A percentile compares a stretch with the other conserved stretches of the same genome.
phyloP scores from a whole-genome alignment of 1,284 basidiomycete species.

The Pholiota adiposa region DNA sequence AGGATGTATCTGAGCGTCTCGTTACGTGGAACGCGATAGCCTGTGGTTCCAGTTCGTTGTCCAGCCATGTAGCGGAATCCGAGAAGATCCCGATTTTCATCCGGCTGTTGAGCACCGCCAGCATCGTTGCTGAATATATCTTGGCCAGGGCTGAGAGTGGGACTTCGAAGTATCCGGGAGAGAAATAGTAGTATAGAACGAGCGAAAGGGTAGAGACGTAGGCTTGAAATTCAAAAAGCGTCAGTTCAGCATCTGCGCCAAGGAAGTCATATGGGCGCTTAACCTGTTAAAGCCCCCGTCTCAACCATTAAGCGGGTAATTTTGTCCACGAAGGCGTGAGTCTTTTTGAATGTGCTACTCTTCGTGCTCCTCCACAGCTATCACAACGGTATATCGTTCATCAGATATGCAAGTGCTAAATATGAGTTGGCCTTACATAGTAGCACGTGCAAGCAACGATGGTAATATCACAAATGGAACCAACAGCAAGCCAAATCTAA shows the following conservation, averaged over 20 bases:
- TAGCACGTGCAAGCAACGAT: constrained; percentile 1
- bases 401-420: no score
- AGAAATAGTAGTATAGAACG: neutral
- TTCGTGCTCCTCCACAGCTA: neutral
- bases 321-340: neutral
- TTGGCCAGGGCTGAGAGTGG: neutral
- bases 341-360: neutral
- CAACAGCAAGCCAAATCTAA: constrained; percentile 2
- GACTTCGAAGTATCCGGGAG: neutral
- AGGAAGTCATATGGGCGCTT: neutral
- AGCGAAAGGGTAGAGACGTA: neutral
- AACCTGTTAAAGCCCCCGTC: neutral
- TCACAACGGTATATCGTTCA: no score
- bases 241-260: neutral
- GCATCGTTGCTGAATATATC: neutral
- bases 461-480: neutral
- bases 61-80: neutral
- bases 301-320: neutral
- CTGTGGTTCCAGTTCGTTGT: neutral
- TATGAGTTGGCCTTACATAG: constrained; percentile 4
- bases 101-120: neutral
- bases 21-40: no score
- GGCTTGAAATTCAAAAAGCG: neutral
- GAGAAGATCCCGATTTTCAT: neutral
- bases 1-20: no score